Conservation (phyloP, 2,329 filamentous ascomycete species). For the Chaetomium sp. region DNA sequence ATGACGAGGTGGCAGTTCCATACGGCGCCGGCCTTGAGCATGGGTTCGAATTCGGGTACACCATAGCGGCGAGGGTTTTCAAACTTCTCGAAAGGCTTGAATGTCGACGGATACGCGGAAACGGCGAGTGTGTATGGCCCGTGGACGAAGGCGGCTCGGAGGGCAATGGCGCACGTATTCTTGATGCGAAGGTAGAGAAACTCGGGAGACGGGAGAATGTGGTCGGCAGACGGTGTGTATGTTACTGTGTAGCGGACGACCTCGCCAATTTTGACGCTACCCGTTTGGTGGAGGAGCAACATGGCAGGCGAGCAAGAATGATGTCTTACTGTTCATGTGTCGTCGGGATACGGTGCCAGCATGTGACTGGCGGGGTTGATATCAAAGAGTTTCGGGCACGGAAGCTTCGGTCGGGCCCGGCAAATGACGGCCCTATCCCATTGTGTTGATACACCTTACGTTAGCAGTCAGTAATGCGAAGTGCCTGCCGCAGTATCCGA, state of each 20-base stretch:
- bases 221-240: constrained; percentile 83
- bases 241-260: constrained; percentile 87
- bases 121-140: constrained; percentile 89
- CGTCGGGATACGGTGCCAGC: neutral
- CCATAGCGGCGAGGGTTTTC: constrained; percentile 64
- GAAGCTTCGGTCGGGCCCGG: constrained; percentile 5
- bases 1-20: constrained; percentile 78
- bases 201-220: constrained; percentile 79
- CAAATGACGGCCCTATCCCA: constrained; percentile 7
- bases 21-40: constrained; percentile 85
- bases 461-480: neutral
- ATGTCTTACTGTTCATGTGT: neutral
- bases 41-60: constrained; percentile 87
- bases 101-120: constrained; percentile 75
- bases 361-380: neutral
- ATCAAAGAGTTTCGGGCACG: neutral
- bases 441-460: neutral
- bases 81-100: constrained; percentile 75
- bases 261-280: constrained; percentile 89
- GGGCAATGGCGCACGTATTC: constrained; percentile 82
- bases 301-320: constrained; percentile 42
- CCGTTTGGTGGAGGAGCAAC: constrained; percentile 86
- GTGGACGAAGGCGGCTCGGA: constrained; percentile 92
- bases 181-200: constrained; percentile 80
- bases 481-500: neutral